Evolutionary conservation across 148 eudicot genomes (phyloP), one percentile per base, ranked within the genome.

Genomic region (Chenopodium formosanum): DNA sequence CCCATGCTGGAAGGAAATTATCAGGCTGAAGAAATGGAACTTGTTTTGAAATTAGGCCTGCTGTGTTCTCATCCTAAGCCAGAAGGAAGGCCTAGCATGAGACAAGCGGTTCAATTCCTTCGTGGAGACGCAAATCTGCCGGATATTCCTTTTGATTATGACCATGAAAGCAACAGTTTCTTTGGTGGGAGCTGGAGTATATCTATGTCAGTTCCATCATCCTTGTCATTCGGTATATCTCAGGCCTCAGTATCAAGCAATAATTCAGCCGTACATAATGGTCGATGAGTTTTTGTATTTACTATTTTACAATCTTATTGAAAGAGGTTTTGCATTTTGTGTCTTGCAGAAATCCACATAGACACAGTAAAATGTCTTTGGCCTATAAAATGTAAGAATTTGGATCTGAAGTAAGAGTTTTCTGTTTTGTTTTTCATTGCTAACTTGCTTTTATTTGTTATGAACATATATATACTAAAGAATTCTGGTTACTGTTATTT

Each of bases 81-180:
- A 71, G 81, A 76, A 22, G 62, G 70, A 34, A 79, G 85, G 83
- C 80, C 83, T 72, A 82, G 77, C 47, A 85, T 82, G 77, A 79
- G 80, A 77, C 87, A 81, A 12, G 82, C 58, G 0, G 67, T 81
- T 60, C 84, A 58, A 31, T 67, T 29, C 70, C 73, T 82, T 23
- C 4, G 60, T 19, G 77, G 82, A 32, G 80, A 78, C 11, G 77
- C 47, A 5, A 25, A 2, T 13, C 5, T 81, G 70, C 79, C 78
- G 1, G 81, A 78, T 31, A 62, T 73, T 62, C 70, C 81, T 81
- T 50, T 53, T 27, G 79, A 74, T 22, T 50, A n/a, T 47, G 82
- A 71, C 13, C 46, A 60, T 44, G n/a, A 80, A 71, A 72, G 70
- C n/a, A 40, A 56, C 23, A 31, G 27, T 58, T 44, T 60, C 53